A percentile compares a stretch with the other conserved stretches of the same genome.
These are phyloP conservation scores for Candida hungchunana DNA, from an alignment of 805 yeast genomes.

Conservation along the genomic window DNA sequence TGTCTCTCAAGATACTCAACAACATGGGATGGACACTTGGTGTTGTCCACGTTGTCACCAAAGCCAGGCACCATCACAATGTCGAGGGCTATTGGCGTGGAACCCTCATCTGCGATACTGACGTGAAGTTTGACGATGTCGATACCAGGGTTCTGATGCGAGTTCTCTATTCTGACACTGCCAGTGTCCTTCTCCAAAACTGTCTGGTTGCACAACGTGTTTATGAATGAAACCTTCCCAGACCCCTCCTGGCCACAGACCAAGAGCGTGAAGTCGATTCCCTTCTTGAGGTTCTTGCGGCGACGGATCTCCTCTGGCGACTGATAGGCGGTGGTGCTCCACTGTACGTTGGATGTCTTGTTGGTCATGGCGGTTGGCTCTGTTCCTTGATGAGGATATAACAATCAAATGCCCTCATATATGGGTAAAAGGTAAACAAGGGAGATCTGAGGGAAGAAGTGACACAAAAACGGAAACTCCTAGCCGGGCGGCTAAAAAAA, in stretches of 20 bases:
- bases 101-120: constrained; percentile 54
- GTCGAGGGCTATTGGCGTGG: constrained; percentile 48
- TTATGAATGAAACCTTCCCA: constrained; percentile 72
- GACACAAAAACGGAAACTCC: too few species aligned
- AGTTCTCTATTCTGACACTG: constrained; percentile 28
- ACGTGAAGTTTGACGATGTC: constrained; percentile 47
- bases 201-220: constrained; percentile 54
- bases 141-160: constrained; percentile 34
- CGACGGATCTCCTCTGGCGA: constrained; percentile 44
- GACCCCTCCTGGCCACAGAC: constrained; percentile 70
- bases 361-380: not conserved
- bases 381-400: not conserved
- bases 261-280: constrained; percentile 61
- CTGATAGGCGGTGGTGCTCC: constrained; percentile 3
- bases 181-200: constrained; percentile 31
- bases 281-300: constrained; percentile 59
- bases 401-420: not conserved
- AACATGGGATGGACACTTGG: constrained; percentile 43
- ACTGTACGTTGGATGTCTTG: constrained; percentile 2
- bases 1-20: constrained; percentile 62
- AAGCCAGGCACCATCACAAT: constrained; percentile 72
- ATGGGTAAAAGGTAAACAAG: not conserved
- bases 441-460: too few species aligned
- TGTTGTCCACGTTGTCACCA: constrained; percentile 72
- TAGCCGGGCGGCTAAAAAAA: too few species aligned